phyloP scores from a whole-genome alignment of 305 asterid genomes.

The Lippia alba region DNA sequence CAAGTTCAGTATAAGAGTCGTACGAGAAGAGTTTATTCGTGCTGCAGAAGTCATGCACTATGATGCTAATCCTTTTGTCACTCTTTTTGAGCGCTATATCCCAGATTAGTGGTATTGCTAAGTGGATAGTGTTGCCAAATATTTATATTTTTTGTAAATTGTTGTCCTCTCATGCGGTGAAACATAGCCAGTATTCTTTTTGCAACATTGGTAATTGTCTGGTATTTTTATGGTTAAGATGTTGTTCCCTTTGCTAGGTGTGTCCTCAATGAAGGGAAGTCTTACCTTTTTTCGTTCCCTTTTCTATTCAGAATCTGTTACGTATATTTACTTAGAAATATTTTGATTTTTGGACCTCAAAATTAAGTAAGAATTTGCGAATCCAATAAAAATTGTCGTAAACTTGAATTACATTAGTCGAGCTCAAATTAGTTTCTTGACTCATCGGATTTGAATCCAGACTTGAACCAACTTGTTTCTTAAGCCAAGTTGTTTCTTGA shows the following conservation, averaged over 20 bases:
- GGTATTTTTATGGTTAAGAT: neutral
- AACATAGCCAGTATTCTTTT: slow-evolving; percentile 3
- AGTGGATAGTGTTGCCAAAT: slow-evolving; percentile 6
- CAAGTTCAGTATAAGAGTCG: slow-evolving; percentile 76
- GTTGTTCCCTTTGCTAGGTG: neutral
- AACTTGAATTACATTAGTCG: too few species aligned
- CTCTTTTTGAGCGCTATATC: slow-evolving; percentile 73
- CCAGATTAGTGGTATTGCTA: slow-evolving; percentile 41
- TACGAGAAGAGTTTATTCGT: slow-evolving; percentile 93
- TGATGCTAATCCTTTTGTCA: slow-evolving; percentile 67
- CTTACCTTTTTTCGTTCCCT: too few species aligned
- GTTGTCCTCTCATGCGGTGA: neutral
- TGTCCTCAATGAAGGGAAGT: too few species aligned
- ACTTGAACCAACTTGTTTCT: too few species aligned
- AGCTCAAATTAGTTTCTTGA: too few species aligned
- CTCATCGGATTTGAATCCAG: too few species aligned
- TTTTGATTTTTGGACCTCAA: too few species aligned
- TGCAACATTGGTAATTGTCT: neutral
- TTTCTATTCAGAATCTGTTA: too few species aligned
- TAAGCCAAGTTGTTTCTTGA: too few species aligned
- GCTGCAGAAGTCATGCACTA: slow-evolving; percentile 91
- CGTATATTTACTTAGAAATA: too few species aligned
- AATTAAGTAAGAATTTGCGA: too few species aligned
- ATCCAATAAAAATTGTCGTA: too few species aligned
- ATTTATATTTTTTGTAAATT: slow-evolving; percentile 36